Conservation (phyloP, 2,329 filamentous ascomycete genomes). For the Graphiopsis chlorocephala region DNA sequence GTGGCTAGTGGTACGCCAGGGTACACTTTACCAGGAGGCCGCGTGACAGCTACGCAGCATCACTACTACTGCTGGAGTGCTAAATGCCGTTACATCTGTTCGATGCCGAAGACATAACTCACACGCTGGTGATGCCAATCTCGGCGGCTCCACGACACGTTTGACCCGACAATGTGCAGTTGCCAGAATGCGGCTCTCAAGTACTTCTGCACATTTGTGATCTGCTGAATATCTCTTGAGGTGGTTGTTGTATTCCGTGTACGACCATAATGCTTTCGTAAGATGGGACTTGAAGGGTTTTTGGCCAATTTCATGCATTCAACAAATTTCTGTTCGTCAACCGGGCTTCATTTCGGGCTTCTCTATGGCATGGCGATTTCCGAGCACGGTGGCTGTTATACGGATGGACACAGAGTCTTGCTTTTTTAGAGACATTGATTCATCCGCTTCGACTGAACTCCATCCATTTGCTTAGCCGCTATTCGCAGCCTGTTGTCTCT, state of each 20-base stretch:
- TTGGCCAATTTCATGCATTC: neutral
- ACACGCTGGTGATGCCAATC: neutral
- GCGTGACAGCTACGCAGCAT: neutral
- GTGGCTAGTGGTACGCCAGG: neutral
- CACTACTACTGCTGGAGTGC: neutral
- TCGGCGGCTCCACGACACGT: neutral
- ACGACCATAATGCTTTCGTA: neutral
- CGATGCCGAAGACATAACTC: neutral
- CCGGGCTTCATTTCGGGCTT: constrained; percentile 12
- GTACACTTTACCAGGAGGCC: neutral
- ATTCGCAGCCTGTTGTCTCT: constrained; percentile 15
- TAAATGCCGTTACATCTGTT: neutral
- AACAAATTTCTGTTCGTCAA: neutral
- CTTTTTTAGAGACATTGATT: constrained; percentile 17
- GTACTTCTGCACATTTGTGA: neutral
- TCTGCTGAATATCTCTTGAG: neutral
- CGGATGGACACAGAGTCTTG: constrained; percentile 8
- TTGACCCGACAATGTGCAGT: neutral
- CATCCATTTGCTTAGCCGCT: constrained; percentile 14
- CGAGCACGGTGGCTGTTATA: constrained; percentile 13
- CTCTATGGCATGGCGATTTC: constrained; percentile 13
- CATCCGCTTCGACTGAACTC: constrained; percentile 17
- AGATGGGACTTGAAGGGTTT: neutral
- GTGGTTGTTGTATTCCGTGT: neutral
- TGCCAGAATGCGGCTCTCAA: neutral